Evolutionary conservation across 1,284 basidiomycete species (phyloP).

Genomic region (Ustilago loliicola): DNA sequence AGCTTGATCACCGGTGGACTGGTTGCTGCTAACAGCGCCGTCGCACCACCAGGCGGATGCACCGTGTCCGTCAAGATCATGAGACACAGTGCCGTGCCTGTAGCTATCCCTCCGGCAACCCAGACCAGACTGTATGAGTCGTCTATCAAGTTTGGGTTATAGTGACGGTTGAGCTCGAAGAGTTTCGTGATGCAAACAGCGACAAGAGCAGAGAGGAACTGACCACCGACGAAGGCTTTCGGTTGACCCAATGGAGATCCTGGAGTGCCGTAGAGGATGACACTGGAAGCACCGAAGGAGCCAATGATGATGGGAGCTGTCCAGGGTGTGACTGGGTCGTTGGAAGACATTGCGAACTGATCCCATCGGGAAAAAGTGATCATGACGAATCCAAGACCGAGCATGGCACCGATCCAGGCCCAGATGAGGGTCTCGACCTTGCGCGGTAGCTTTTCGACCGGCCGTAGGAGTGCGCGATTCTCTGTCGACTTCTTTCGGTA

Average conservation of each 20-base stretch:
- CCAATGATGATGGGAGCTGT: conserved; percentile 55
- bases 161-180: conserved; percentile 50
- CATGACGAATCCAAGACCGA: conserved; percentile 52
- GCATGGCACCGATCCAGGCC: conserved; percentile 53
- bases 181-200: conserved; percentile 54
- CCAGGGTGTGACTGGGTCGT: conserved; percentile 47
- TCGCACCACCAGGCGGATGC: conserved; percentile 56
- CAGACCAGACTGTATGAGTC: conserved; percentile 46
- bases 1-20: conserved; percentile 42
- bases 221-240: conserved; percentile 47
- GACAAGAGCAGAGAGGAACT: conserved; percentile 49
- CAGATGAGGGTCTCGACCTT: conserved; percentile 53
- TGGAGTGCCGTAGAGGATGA: conserved; percentile 58
- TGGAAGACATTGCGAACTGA: conserved; percentile 43
- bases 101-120: conserved; percentile 49
- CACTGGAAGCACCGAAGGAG: conserved; percentile 56
- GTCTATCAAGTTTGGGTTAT: conserved; percentile 49
- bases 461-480: conserved; percentile 35
- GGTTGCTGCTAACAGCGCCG: conserved; percentile 49
- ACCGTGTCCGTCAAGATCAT: conserved; percentile 56
- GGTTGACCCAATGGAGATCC: conserved; percentile 55
- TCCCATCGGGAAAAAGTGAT: conserved; percentile 52
- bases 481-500: conserved; percentile 35
- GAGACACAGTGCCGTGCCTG: conserved; percentile 44
- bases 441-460: conserved; percentile 43